Percentiles rank a stretch among this genome's conserved stretches.
Conservation (phyloP, 208 protist genomes). For the Leishmania amazonensis region DNA sequence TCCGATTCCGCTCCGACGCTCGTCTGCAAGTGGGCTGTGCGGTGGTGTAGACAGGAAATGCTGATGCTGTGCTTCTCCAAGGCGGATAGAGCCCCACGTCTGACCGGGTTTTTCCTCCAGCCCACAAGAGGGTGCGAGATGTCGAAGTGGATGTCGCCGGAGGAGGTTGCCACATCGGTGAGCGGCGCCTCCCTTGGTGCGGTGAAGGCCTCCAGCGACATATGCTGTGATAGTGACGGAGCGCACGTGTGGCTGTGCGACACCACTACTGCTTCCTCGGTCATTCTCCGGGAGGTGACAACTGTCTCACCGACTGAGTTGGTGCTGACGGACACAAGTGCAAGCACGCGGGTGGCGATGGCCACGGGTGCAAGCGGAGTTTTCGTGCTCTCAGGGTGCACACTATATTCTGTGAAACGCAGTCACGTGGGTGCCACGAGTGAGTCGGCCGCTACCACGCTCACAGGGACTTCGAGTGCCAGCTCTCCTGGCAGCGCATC, state of each 20-base stretch:
- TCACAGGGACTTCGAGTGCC: not conserved
- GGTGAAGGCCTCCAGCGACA: slow-evolving; percentile 15
- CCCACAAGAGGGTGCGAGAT: slow-evolving; percentile 10
- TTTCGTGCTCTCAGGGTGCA: slow-evolving; percentile 40
- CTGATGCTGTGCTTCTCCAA: slow-evolving; percentile 22
- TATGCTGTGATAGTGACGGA: slow-evolving; percentile 34
- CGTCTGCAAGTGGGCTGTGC: slow-evolving; percentile 30
- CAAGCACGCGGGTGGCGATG: slow-evolving; percentile 28
- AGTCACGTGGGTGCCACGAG: not conserved
- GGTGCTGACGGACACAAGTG: slow-evolving; percentile 28
- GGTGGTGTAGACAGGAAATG: slow-evolving; percentile 39
- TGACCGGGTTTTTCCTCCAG: slow-evolving; percentile 24
- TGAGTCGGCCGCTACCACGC: not conserved
- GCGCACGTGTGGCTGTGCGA: slow-evolving; percentile 44
- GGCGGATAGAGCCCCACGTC: not conserved
- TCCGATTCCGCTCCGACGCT: not conserved
- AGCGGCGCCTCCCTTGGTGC: slow-evolving; percentile 15
- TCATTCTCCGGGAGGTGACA: slow-evolving; percentile 34
- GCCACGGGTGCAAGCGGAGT: slow-evolving; percentile 15
- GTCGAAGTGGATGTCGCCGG: slow-evolving; percentile 4
- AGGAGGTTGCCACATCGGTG: slow-evolving; percentile 11
- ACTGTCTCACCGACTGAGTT: slow-evolving; percentile 13
- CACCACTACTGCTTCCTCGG: slow-evolving; percentile 24
- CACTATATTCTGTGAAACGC: slow-evolving; percentile 28
- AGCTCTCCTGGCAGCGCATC: not conserved